Evolutionary conservation across 805 yeast species (phyloP).

Genomic region (Hanseniaspora meyeri): DNA sequence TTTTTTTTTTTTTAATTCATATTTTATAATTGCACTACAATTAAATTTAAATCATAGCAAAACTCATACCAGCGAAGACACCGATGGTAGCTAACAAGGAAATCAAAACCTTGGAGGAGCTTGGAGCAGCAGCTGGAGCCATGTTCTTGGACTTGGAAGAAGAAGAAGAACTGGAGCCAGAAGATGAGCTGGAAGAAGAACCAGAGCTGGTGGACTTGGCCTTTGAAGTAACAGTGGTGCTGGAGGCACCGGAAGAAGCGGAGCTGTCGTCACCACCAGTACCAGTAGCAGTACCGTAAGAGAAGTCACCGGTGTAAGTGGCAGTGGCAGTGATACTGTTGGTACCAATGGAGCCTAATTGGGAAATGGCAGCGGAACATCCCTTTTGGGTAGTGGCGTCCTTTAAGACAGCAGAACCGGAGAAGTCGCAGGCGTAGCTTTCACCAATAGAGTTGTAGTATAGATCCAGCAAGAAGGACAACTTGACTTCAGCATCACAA

Average conservation of each 20-base stretch:
- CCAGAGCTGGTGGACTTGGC: slow-evolving; percentile 16
- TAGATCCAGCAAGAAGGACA: slow-evolving; percentile 51
- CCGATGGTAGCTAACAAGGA: slow-evolving; percentile 26
- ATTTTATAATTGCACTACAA: neutral
- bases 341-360: slow-evolving; percentile 50
- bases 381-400: slow-evolving; percentile 37
- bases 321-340: slow-evolving; percentile 28
- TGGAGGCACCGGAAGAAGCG: slow-evolving; percentile 16
- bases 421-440: slow-evolving; percentile 50
- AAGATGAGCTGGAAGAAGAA: slow-evolving; percentile 13
- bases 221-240: slow-evolving; percentile 15
- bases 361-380: slow-evolving; percentile 44
- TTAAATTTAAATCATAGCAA: slow-evolving; percentile 25
- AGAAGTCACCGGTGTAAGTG: slow-evolving; percentile 25
- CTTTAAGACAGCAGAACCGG: slow-evolving; percentile 51
- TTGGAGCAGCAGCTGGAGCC: slow-evolving; percentile 23
- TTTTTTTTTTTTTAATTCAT: too few relatives aligned
- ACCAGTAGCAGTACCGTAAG: slow-evolving; percentile 18
- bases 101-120: slow-evolving; percentile 23
- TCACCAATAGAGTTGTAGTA: slow-evolving; percentile 43
- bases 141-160: slow-evolving; percentile 20
- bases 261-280: neutral
- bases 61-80: slow-evolving; percentile 31
- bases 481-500: slow-evolving; percentile 54
- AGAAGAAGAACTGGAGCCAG: slow-evolving; percentile 18